Evolutionary conservation across 768 basidiomycete species (phyloP).

Genomic region (Grammothele lineata): DNA sequence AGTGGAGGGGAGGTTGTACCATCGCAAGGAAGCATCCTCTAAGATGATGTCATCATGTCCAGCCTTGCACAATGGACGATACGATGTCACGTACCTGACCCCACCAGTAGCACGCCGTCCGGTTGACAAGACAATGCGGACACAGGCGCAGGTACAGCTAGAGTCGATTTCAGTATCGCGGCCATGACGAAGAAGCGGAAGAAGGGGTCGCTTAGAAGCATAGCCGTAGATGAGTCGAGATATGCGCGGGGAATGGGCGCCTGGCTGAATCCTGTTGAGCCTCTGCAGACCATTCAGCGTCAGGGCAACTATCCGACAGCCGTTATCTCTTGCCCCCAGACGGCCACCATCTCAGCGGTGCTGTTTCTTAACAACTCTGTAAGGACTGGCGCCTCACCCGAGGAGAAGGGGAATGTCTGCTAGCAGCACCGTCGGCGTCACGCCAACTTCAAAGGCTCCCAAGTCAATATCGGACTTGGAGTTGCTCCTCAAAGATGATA

Average conservation of each 20-base stretch:
- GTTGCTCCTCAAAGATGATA: constrained; percentile 51
- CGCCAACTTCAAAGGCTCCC: constrained; percentile 39
- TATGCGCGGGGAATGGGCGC: too few relatives aligned
- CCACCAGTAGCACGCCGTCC: constrained; percentile 48
- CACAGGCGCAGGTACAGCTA: constrained; percentile 46
- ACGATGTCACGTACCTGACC: constrained; percentile 47
- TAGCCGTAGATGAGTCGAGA: neutral
- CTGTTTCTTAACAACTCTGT: too few relatives aligned
- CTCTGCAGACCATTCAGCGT: too few relatives aligned
- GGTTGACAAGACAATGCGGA: constrained; percentile 51
- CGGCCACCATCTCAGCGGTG: too few relatives aligned
- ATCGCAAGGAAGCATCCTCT: constrained; percentile 70
- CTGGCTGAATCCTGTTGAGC: too few relatives aligned
- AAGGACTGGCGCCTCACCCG: too few relatives aligned
- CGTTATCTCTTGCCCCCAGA: too few relatives aligned
- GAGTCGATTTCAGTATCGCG: constrained; percentile 4
- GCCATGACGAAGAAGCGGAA: too few relatives aligned
- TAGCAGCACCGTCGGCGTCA: constrained; percentile 7
- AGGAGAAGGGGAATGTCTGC: constrained; percentile 5
- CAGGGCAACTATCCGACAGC: too few relatives aligned
- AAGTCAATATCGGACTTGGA: constrained; percentile 55
- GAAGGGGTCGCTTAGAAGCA: neutral
- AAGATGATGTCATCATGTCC: neutral
- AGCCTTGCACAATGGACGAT: neutral
- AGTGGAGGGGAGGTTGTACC: constrained; percentile 56